Base-by-base conservation (phyloP, 495 filamentous ascomycete genomes). In the Thozetella sp. region DNA sequence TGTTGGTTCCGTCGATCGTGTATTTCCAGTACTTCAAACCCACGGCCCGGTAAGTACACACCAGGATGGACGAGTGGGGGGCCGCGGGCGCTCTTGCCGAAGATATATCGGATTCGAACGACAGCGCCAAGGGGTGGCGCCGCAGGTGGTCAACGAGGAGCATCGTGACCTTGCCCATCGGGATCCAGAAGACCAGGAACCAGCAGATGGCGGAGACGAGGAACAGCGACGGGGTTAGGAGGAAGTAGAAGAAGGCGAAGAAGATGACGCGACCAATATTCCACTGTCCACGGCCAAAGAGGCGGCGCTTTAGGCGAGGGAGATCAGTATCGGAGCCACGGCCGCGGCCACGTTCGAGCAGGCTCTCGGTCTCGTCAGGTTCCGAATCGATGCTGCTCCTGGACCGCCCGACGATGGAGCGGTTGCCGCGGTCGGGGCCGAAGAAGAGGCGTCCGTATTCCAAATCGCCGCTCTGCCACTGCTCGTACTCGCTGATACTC, bases 1-100 rank as follows among this genome's bases (percentile, higher is more conserved):
- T 94, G 75, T 99, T 99, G 50, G 96, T 98, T 55, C 95, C 95
- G 65, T 97, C 95, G 59, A 99, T 82, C 15, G 95, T 99, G 73
- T 99, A 99, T 72, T 98, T 99, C 93, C 96, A 99, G 76, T 99
- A 99, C 73, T 94, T 93, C 51, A 88, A 75, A 22, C 95, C 95
- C 15, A 93, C 94, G 25, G 94, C 95, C 60, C 96, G 91, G 74
- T 99, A 98, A 13, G 96, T 98, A 82, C 95, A 99, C 12, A 99
- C 79, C 46, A 99, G 78, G 55, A 99, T 93, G 22, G 92, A 95
- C 34, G 92, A 90, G 40, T 93, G 88, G 12, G 87, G 86, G 9
- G 83, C 83, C 6, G 86, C 87, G 23, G 83, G 81, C 1, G 81
- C 76, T 54, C 94, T 88, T 17, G 90, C 86, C 68, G 88, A 90